Evolutionary conservation across 2,329 filamentous ascomycete species (phyloP).

Genomic region (Lasiodiplodia citricola): DNA sequence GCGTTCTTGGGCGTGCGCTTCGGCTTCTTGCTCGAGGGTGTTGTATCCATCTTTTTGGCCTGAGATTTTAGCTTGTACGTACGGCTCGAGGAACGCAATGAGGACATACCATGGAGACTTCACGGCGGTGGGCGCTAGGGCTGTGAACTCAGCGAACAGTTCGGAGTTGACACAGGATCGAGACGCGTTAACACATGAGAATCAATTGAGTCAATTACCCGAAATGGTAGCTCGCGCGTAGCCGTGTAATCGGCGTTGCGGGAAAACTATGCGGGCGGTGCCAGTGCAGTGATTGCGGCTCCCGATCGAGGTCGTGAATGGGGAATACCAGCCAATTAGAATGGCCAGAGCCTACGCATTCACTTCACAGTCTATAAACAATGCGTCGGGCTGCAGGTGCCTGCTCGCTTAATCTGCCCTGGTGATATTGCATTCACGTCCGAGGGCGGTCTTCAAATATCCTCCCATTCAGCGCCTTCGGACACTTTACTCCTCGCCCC

Average conservation of each 20-base stretch:
- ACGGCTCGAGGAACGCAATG: background rate
- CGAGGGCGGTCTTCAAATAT: background rate
- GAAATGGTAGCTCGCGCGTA: background rate
- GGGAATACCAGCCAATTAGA: background rate
- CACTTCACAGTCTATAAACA: background rate
- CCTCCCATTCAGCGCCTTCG: background rate
- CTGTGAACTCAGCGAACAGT: background rate
- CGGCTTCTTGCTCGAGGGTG: background rate
- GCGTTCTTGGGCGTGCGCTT: background rate
- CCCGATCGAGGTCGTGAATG: background rate
- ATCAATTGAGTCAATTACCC: background rate
- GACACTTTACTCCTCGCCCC: background rate
- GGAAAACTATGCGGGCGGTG: background rate
- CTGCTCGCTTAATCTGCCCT: background rate
- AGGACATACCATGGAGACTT: background rate
- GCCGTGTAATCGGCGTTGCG: background rate
- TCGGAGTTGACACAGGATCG: background rate
- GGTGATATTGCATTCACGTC: background rate
- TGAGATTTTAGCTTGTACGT: background rate
- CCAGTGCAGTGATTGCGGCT: background rate
- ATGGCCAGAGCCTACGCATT: background rate
- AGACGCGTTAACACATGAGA: too few relatives aligned
- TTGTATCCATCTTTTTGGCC: background rate
- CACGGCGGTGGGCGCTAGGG: background rate
- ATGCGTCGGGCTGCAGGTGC: background rate